These are phyloP conservation scores for Penicillium mononematosum DNA, from an alignment of 495 filamentous ascomycete genomes.

Conservation along the genomic window DNA sequence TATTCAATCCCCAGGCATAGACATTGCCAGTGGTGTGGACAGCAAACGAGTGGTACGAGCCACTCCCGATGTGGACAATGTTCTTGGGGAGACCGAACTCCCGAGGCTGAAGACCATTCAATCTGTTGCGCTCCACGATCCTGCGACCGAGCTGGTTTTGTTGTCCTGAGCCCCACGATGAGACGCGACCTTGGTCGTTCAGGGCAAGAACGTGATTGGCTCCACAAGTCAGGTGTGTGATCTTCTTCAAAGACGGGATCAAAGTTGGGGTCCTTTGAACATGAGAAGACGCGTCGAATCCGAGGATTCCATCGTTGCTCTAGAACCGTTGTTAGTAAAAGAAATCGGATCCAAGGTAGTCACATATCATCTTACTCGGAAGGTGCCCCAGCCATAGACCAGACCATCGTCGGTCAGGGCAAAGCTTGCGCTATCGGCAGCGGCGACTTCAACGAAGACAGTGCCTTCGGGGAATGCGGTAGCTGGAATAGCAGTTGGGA, in stretches of 20 bases:
- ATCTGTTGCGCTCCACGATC: conserved; percentile 53
- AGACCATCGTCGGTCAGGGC: conserved; percentile 63
- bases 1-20: conserved; percentile 86
- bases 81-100: conserved; percentile 66
- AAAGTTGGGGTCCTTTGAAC: conserved; percentile 51
- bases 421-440: conserved; percentile 64
- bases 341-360: background rate
- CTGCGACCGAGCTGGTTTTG: conserved; percentile 65
- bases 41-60: conserved; percentile 65
- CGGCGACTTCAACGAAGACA: conserved; percentile 58
- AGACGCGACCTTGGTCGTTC: conserved; percentile 54
- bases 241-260: conserved; percentile 53
- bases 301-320: conserved; percentile 59
- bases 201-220: conserved; percentile 64
- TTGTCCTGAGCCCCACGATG: conserved; percentile 62
- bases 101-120: conserved; percentile 62
- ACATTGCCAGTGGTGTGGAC: conserved; percentile 69
- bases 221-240: conserved; percentile 56
- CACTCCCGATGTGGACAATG: conserved; percentile 53
- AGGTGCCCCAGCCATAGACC: conserved; percentile 74
- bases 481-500: conserved; percentile 54
- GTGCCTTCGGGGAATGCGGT: conserved; percentile 52
- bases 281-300: conserved; percentile 45
- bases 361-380: conserved; percentile 48
- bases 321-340: conserved; percentile 27